Conservation (phyloP, 352 stramenopile genomes). For the Phytopythium cucurbitacearum region DNA sequence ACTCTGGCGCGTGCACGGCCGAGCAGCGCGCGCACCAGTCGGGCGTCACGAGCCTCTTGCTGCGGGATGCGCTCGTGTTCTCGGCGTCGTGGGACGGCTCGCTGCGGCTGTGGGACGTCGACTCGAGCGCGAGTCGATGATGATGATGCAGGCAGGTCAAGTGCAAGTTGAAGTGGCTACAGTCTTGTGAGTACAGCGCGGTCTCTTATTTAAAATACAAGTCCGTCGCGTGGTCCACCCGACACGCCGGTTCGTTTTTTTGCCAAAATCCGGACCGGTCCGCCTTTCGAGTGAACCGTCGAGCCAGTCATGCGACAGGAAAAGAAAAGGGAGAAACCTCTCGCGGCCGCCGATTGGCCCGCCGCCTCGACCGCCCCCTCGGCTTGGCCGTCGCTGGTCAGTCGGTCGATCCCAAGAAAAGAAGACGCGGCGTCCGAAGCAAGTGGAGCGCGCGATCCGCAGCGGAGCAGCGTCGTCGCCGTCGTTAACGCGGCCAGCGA, state of each 20-base stretch:
- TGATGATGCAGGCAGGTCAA: neutral
- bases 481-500: too few species aligned
- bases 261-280: neutral
- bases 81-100: slow-evolving; percentile 75
- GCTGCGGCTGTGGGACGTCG: slow-evolving; percentile 64
- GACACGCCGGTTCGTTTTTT: neutral
- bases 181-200: neutral
- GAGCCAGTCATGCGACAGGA: neutral
- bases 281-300: neutral
- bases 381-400: too few species aligned
- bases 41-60: slow-evolving; percentile 56
- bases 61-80: slow-evolving; percentile 62
- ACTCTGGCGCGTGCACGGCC: slow-evolving; percentile 63
- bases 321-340: too few species aligned
- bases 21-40: slow-evolving; percentile 51
- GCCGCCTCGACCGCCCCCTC: too few species aligned
- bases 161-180: neutral
- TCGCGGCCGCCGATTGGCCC: too few species aligned
- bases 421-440: too few species aligned
- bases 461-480: too few species aligned
- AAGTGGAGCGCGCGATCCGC: too few species aligned
- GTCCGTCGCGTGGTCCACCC: neutral
- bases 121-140: slow-evolving; percentile 5
- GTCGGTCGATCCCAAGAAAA: too few species aligned
- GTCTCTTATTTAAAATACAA: neutral